Evolutionary conservation across 352 stramenopile genomes (phyloP).

Genomic region (Phytophthora fragariaefolia): DNA sequence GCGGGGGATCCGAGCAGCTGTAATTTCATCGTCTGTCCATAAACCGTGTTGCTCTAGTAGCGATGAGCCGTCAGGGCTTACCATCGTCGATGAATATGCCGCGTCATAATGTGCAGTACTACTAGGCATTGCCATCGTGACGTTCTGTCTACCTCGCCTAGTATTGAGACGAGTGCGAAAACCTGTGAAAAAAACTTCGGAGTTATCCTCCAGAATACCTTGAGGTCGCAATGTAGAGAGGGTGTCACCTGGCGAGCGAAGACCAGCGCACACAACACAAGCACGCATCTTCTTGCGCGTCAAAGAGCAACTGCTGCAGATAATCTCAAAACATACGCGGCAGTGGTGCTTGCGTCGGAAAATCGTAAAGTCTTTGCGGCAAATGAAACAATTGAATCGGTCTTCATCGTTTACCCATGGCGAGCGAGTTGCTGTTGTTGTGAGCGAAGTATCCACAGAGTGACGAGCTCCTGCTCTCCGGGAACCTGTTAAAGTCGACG

Average conservation of each 20-base stretch:
- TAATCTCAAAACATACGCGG: conserved; percentile 20
- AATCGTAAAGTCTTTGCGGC: conserved; percentile 18
- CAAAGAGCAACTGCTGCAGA: conserved; percentile 21
- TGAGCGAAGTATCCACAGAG: background rate
- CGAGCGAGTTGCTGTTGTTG: background rate
- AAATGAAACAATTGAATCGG: conserved; percentile 11
- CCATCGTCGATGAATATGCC: background rate
- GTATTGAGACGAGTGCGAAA: background rate
- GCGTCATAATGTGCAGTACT: too few relatives aligned
- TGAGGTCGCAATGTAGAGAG: conserved; percentile 3
- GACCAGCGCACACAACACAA: conserved; percentile 7
- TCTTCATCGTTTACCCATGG: conserved; percentile 22
- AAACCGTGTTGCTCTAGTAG: conserved; percentile 1
- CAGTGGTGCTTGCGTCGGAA: conserved; percentile 24
- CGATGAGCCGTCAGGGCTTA: background rate
- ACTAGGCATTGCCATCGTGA: background rate
- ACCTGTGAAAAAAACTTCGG: background rate
- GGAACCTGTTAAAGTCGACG: background rate
- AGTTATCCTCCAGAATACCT: background rate
- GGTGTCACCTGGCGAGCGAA: background rate
- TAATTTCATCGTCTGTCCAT: conserved; percentile 31
- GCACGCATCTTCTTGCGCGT: conserved; percentile 21
- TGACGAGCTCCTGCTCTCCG: background rate
- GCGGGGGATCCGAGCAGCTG: conserved; percentile 35
- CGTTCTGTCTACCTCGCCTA: background rate